A percentile compares a stretch with the other conserved stretches of the same genome.
Conservation (phyloP, 2,329 filamentous ascomycete species). For the Ceratocystis diversiconidia region DNA sequence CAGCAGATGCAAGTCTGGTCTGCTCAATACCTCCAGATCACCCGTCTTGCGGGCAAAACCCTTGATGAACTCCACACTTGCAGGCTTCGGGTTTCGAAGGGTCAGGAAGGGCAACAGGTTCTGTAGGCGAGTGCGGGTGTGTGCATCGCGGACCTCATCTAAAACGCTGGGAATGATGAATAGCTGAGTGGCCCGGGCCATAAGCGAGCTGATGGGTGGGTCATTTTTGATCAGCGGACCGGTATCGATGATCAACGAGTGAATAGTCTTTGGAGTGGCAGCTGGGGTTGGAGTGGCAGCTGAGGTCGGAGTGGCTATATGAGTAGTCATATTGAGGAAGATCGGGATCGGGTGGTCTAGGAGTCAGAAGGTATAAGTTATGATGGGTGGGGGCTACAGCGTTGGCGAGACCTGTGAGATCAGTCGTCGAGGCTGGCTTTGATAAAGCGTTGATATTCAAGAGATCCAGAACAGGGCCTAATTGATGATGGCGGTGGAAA, state of each 20-base stretch:
- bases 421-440: no score
- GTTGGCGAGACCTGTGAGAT: no score
- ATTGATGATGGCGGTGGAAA: neutral
- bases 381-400: no score
- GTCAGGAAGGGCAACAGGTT: conserved; percentile 79
- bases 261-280: conserved; percentile 46
- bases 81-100: conserved; percentile 56
- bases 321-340: neutral
- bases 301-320: conserved; percentile 16
- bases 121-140: conserved; percentile 66
- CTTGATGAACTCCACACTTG: conserved; percentile 64
- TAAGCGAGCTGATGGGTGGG: conserved; percentile 66
- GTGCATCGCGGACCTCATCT: conserved; percentile 73
- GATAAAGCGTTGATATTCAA: neutral
- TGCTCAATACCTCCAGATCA: conserved; percentile 75
- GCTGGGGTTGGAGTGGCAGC: conserved; percentile 26
- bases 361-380: neutral
- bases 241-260: conserved; percentile 77
- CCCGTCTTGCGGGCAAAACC: conserved; percentile 83
- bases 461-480: neutral
- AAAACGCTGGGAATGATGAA: conserved; percentile 78
- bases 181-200: conserved; percentile 60
- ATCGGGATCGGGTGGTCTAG: neutral
- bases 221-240: conserved; percentile 91
- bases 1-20: conserved; percentile 75